Conservation (phyloP, 2,329 filamentous ascomycete genomes). For the Akanthomyces dipterigenus region DNA sequence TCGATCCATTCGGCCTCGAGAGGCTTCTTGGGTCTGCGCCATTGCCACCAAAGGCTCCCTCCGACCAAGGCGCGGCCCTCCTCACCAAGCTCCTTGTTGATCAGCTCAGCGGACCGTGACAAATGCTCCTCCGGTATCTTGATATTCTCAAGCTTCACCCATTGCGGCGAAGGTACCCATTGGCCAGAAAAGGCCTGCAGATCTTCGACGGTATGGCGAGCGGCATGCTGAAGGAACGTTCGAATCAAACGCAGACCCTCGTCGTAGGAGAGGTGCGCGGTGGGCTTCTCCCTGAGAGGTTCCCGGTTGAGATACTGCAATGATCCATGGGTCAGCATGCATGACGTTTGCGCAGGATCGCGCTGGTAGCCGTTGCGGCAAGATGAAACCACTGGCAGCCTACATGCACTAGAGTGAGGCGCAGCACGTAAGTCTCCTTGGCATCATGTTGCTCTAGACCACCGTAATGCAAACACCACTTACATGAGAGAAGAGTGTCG, state of each 20-base stretch:
- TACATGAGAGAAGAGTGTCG: conserved; percentile 83
- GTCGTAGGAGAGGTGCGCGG: conserved; percentile 87
- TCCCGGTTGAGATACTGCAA: conserved; percentile 74
- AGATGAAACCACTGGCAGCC: neutral
- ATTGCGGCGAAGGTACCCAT: conserved; percentile 83
- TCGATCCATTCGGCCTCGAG: conserved; percentile 92
- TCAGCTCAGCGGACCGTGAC: conserved; percentile 55
- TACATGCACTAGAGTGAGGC: neutral
- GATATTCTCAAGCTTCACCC: conserved; percentile 72
- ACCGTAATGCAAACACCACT: conserved; percentile 22
- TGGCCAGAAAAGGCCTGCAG: conserved; percentile 86
- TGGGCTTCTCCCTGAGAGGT: conserved; percentile 69
- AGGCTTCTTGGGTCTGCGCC: conserved; percentile 60
- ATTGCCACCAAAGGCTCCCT: conserved; percentile 83
- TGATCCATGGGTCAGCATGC: neutral
- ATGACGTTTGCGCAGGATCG: neutral
- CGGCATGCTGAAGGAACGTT: conserved; percentile 76
- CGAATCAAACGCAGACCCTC: conserved; percentile 84
- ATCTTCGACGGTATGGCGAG: conserved; percentile 87
- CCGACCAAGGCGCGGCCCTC: conserved; percentile 71
- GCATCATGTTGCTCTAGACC: neutral
- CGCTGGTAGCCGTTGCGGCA: neutral
- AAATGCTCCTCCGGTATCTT: conserved; percentile 60
- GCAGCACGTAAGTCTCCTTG: neutral
- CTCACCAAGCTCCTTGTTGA: conserved; percentile 69